These are phyloP conservation scores for Claviceps purpurea DNA, from an alignment of 2,329 filamentous ascomycete species.

Conservation along the genomic window DNA sequence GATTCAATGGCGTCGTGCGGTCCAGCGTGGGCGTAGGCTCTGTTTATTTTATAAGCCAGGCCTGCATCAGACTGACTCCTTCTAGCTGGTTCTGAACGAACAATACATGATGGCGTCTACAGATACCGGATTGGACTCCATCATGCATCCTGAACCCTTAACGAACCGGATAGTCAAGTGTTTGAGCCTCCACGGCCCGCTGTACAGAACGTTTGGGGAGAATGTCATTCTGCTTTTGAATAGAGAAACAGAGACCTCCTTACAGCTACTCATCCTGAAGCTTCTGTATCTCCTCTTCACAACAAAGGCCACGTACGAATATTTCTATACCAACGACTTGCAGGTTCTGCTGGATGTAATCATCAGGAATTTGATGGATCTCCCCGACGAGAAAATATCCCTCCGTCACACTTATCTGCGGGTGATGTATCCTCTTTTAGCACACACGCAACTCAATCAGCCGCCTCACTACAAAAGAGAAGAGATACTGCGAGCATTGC, in stretches of 20 bases:
- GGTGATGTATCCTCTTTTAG: constrained; percentile 78
- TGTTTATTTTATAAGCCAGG: neutral
- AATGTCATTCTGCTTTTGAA: constrained; percentile 94
- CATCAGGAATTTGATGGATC: constrained; percentile 88
- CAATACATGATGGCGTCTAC: constrained; percentile 84
- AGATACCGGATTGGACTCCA: constrained; percentile 27
- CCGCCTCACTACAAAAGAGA: constrained; percentile 85
- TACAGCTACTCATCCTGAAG: constrained; percentile 93
- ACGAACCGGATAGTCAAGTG: constrained; percentile 93
- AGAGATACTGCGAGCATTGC: constrained; percentile 66
- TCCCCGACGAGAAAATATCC: constrained; percentile 66
- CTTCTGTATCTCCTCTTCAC: constrained; percentile 92
- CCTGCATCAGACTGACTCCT: constrained; percentile 8
- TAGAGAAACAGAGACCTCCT: constrained; percentile 82
- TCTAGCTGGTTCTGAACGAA: constrained; percentile 84
- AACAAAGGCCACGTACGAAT: constrained; percentile 82
- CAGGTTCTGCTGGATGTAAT: constrained; percentile 91
- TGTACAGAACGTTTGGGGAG: constrained; percentile 90
- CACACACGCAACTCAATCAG: constrained; percentile 78
- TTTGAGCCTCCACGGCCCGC: constrained; percentile 64
- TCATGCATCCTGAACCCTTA: constrained; percentile 36
- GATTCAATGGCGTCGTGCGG: neutral
- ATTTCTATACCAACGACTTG: constrained; percentile 97
- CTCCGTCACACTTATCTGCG: constrained; percentile 89
- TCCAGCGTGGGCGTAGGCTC: neutral